Conservation (phyloP, 2,329 filamentous ascomycete species). For the Tolypocladium capitatum region DNA sequence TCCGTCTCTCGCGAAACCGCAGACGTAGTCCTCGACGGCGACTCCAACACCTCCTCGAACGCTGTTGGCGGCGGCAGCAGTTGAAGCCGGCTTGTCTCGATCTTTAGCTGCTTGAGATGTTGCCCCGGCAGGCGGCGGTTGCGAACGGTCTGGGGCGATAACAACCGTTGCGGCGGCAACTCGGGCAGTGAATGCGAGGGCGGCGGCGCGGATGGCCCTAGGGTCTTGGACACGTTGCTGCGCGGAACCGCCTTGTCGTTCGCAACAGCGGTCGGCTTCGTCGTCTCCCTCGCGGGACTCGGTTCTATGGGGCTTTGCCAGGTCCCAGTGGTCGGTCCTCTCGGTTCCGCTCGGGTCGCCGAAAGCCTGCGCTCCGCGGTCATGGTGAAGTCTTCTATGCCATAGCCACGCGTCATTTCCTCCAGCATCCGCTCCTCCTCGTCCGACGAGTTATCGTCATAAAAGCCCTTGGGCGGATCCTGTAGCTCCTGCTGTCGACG, state of each 20-base stretch:
- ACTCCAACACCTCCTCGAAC: slow-evolving; percentile 1
- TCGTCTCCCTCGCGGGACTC: slow-evolving; percentile 31
- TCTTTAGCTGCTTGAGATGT: slow-evolving; percentile 72
- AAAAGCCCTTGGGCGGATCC: slow-evolving; percentile 38
- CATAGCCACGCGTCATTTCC: slow-evolving; percentile 75
- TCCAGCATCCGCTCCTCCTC: slow-evolving; percentile 72
- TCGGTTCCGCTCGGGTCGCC: slow-evolving; percentile 41
- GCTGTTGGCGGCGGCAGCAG: slow-evolving; percentile 9
- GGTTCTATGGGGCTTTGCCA: slow-evolving; percentile 62
- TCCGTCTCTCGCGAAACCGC: slow-evolving; percentile 1
- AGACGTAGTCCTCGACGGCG: neutral
- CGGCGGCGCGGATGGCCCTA: slow-evolving; percentile 27
- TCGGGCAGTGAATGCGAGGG: slow-evolving; percentile 34
- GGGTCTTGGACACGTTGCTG: slow-evolving; percentile 7
- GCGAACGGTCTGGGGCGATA: slow-evolving; percentile 43
- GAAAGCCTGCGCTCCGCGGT: slow-evolving; percentile 35
- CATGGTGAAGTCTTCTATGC: slow-evolving; percentile 72
- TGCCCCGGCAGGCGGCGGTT: slow-evolving; percentile 69
- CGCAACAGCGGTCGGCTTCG: slow-evolving; percentile 46
- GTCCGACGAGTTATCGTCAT: slow-evolving; percentile 50
- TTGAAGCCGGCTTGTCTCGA: slow-evolving; percentile 55
- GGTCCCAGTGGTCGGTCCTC: slow-evolving; percentile 60
- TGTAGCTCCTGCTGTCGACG: slow-evolving; percentile 8
- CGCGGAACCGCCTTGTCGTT: slow-evolving; percentile 38
- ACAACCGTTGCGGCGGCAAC: slow-evolving; percentile 21